Percentiles rank a stretch among this genome's conserved stretches.
phyloP scores from a whole-genome alignment of 371 early-diverging fungal genomes.

The Mortierella sp. region DNA sequence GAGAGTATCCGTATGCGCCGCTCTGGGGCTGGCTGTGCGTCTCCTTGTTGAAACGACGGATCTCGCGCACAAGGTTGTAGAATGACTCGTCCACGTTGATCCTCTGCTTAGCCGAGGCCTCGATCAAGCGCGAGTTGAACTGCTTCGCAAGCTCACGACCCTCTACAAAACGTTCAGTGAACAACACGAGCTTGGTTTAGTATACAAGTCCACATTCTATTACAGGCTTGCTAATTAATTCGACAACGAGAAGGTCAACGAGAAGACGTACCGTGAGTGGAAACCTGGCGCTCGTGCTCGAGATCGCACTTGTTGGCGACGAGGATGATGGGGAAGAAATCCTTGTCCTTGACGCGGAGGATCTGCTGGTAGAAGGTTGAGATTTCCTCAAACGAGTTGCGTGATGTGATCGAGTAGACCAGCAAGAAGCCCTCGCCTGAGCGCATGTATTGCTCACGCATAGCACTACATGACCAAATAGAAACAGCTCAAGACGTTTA shows the following conservation, averaged over 20 bases:
- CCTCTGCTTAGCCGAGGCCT: slow-evolving; percentile 93
- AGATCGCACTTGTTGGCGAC: slow-evolving; percentile 97
- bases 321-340: slow-evolving; percentile 88
- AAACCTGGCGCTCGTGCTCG: slow-evolving; percentile 83
- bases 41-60: slow-evolving; percentile 82
- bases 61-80: slow-evolving; percentile 89
- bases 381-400: slow-evolving; percentile 86
- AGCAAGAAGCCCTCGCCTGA: slow-evolving; percentile 91
- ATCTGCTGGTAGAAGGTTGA: slow-evolving; percentile 83
- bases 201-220: background rate
- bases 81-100: slow-evolving; percentile 95
- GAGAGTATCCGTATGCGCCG: slow-evolving; percentile 52
- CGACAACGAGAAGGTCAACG: slow-evolving; percentile 79
- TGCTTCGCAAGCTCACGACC: slow-evolving; percentile 86
- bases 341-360: slow-evolving; percentile 85
- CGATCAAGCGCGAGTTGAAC: slow-evolving; percentile 87
- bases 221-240: slow-evolving; percentile 62
- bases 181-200: background rate
- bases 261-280: slow-evolving; percentile 62
- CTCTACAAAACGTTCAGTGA: slow-evolving; percentile 59
- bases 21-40: slow-evolving; percentile 53
- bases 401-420: slow-evolving; percentile 84
- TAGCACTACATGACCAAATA: slow-evolving; percentile 33
- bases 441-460: slow-evolving; percentile 65
- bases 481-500: background rate